Evolutionary conservation across 2,329 filamentous ascomycete species (phyloP).

Genomic region (Curvularia lunata): DNA sequence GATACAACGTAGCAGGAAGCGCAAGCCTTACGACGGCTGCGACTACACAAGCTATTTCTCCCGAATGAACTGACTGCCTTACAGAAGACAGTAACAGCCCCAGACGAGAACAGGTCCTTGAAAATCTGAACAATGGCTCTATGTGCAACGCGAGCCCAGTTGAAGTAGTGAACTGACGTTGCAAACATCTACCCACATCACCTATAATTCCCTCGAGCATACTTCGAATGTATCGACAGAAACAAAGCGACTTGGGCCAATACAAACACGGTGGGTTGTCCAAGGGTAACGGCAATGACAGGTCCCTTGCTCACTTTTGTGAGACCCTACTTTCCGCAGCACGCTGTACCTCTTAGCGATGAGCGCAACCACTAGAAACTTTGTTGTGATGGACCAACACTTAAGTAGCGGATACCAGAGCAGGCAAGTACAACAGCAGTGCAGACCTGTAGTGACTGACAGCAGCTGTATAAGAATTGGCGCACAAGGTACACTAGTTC

Average conservation of each 20-base stretch:
- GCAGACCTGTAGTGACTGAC: slow-evolving; percentile 2
- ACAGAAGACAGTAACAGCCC: background rate
- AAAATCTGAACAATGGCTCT: background rate
- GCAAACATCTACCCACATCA: background rate
- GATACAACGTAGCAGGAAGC: background rate
- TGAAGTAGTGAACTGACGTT: background rate
- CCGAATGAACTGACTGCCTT: background rate
- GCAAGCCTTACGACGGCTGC: background rate
- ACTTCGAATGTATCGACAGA: background rate
- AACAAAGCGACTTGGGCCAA: background rate
- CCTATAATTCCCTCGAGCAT: background rate
- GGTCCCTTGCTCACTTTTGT: background rate
- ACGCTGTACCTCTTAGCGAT: background rate
- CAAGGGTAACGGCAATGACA: background rate
- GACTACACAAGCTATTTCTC: background rate
- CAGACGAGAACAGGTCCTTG: background rate
- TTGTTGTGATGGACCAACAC: background rate
- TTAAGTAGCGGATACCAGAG: background rate
- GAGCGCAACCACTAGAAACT: background rate
- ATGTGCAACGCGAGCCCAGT: background rate
- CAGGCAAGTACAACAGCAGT: background rate
- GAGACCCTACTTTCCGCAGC: slow-evolving; percentile 2
- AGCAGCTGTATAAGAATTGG: background rate
- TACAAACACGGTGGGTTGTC: too few relatives aligned
- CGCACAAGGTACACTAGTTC: background rate